Percentiles rank a stretch among this genome's conserved stretches.
Evolutionary conservation across 192 early-diverging fungal genomes (phyloP).

Genomic region (Coemansia sp.): DNA sequence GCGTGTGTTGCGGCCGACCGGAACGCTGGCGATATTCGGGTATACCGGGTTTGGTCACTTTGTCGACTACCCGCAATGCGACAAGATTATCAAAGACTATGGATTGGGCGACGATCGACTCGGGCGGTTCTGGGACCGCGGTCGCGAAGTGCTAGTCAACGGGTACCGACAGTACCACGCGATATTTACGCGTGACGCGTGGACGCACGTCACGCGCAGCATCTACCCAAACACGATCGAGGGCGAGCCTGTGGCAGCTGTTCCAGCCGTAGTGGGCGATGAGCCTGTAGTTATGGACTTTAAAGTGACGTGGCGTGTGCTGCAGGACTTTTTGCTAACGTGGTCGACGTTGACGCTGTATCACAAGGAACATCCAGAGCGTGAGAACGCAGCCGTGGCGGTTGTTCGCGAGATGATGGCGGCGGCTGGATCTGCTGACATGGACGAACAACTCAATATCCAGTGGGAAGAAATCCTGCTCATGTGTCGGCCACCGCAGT

Average conservation of each 20-base stretch:
- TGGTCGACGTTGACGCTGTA: conserved; percentile 23
- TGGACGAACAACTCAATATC: conserved; percentile 30
- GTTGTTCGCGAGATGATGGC: conserved; percentile 37
- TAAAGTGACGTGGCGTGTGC: conserved; percentile 23
- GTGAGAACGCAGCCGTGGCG: conserved; percentile 10
- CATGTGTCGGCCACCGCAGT: conserved; percentile 25
- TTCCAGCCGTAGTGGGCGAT: conserved; percentile 9
- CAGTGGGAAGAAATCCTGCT: conserved; percentile 41
- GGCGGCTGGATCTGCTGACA: conserved; percentile 21
- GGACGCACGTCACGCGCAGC: conserved; percentile 21
- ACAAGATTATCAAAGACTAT: conserved; percentile 6
- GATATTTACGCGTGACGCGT: conserved; percentile 10
- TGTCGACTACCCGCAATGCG: conserved; percentile 46
- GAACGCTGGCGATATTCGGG: conserved; percentile 48
- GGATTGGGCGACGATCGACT: conserved; percentile 8
- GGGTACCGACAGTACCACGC: conserved; percentile 30
- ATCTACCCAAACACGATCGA: conserved; percentile 27
- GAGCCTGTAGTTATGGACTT: conserved; percentile 25
- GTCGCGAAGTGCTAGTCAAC: conserved; percentile 26
- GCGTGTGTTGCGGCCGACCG: conserved; percentile 46
- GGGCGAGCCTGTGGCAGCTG: conserved; percentile 5
- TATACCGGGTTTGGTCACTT: conserved; percentile 41
- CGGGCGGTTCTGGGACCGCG: conserved; percentile 21
- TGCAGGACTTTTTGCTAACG: conserved; percentile 28
- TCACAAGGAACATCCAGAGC: conserved; percentile 24